Base-by-base conservation (phyloP, 2,329 filamentous ascomycete genomes). In the Sclerotinia nivalis region DNA sequence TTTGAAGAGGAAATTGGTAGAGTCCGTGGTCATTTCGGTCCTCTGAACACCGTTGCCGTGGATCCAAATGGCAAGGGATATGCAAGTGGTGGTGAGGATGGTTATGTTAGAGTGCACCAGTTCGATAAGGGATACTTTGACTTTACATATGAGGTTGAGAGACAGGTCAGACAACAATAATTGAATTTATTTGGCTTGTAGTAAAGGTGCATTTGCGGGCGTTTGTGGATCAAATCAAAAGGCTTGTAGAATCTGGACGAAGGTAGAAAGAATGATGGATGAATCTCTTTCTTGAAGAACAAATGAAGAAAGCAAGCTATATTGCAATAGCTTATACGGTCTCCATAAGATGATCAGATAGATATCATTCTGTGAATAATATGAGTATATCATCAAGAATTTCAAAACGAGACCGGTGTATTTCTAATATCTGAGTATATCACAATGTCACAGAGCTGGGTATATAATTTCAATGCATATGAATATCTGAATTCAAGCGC, bases 91-190 rank as follows among this genome's bases (percentile, higher is more conserved):
- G 95, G 94, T 83, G 96, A 99, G 85, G 96, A 99, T 82, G 96
- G 96, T 79, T 99, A 99, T 84, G 95, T 99, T 74, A 92, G 96
- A 79, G 91, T 98, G 76, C 96, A 99, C 84, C 93, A 97, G 83
- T 99, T 99, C 83, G 96, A 99, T 84, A 97, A 97, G 87, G 88
- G 91, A 73, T 99, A 97, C 87, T 98, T 96, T 81, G 96, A 99
- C 83, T 99, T 99, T 84, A 88, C 92, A 86, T 99, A 97, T 82
- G 96, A 99, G 86, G 96, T 98, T 72, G 96, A 99, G 89, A 87
- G 94, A 82, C 94, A 97, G 85, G 75, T 75, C 56, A 76, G 71
- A 70, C 75, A 75, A 60, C 72, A 74, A 66, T 72, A 73, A 64
- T 72, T 75, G 71, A 66, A 72, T 73, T 77, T 73, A 74, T 56